Percentiles rank a stretch among this genome's conserved stretches.
Conservation (phyloP, 2,329 filamentous ascomycete species). For the Samsoniella hepiali region DNA sequence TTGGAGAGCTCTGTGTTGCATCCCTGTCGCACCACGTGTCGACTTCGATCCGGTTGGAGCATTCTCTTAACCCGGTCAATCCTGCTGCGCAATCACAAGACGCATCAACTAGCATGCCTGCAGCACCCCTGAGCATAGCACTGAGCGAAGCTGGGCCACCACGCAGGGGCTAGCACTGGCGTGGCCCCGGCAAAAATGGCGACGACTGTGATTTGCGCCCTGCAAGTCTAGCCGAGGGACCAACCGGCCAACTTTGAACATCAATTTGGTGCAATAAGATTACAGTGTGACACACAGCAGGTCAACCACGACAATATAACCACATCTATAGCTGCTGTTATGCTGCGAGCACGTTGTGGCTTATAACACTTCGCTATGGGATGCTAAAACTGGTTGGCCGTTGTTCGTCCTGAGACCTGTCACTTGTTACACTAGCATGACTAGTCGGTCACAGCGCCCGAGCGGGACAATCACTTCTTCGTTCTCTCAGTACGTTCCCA, state of each 20-base stretch:
- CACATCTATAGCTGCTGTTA: not conserved
- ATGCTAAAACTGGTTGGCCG: not conserved
- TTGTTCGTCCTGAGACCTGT: not conserved
- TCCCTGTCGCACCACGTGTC: conserved; percentile 19
- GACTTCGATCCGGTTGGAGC: conserved; percentile 12
- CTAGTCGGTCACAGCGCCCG: not conserved
- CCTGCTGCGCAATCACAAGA: not conserved
- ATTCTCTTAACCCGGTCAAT: not conserved
- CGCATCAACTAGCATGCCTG: not conserved
- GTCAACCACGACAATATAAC: not conserved
- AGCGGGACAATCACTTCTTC: conserved; percentile 11
- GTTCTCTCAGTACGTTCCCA: not conserved
- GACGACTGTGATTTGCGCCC: conserved; percentile 19
- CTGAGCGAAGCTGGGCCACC: not conserved
- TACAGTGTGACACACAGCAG: not conserved
- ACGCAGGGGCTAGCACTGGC: not conserved
- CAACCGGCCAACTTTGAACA: not conserved
- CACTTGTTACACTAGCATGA: not conserved
- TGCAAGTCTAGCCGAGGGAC: conserved; percentile 13
- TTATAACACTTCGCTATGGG: not conserved
- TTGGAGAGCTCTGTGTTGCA: not conserved
- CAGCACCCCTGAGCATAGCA: not conserved
- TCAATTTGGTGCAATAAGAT: not conserved
- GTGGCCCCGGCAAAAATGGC: not conserved
- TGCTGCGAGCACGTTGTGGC: not conserved